These are phyloP conservation scores for Senna siamea DNA, from an alignment of 306 rosid genomes.

Conservation along the genomic window DNA sequence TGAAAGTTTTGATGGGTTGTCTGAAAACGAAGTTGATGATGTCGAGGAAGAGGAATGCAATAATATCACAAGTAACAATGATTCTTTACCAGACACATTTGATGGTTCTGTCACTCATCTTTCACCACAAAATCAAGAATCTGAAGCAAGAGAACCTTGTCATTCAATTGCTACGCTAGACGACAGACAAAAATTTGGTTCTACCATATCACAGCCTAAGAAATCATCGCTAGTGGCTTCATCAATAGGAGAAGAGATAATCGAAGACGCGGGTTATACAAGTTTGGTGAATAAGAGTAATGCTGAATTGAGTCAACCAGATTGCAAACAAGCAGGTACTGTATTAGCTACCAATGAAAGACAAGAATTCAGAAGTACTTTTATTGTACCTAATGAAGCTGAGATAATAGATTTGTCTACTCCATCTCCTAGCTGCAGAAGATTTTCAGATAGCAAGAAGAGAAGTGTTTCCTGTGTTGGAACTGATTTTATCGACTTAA, in stretches of 20 bases:
- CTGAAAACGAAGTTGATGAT: constrained; percentile 57
- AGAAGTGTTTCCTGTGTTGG: constrained; percentile 53
- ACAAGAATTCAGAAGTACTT: constrained; percentile 26
- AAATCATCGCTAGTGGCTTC: constrained; percentile 32
- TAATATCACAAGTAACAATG: constrained; percentile 28
- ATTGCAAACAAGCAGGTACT: constrained; percentile 30
- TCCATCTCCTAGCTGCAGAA: constrained; percentile 75
- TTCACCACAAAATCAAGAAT: constrained; percentile 38
- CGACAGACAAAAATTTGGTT: constrained; percentile 29
- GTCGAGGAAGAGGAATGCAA: constrained; percentile 47
- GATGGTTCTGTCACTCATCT: constrained; percentile 35
- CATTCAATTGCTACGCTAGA: constrained; percentile 36
- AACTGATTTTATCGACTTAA: constrained; percentile 69
- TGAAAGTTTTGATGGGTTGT: constrained; percentile 44
- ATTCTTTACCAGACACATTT: constrained; percentile 35
- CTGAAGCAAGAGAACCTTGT: constrained; percentile 36
- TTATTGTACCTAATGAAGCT: constrained; percentile 44
- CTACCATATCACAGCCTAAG: constrained; percentile 26
- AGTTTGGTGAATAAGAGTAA: constrained; percentile 6
- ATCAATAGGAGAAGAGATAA: constrained; percentile 33
- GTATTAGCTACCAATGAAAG: constrained; percentile 20
- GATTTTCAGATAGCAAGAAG: constrained; percentile 49
- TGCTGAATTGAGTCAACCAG: constrained; percentile 39
- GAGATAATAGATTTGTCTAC: constrained; percentile 81
- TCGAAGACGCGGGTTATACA: constrained; percentile 29